Base-by-base conservation (phyloP, 352 stramenopile species). In the Phytophthora boehmeriae region DNA sequence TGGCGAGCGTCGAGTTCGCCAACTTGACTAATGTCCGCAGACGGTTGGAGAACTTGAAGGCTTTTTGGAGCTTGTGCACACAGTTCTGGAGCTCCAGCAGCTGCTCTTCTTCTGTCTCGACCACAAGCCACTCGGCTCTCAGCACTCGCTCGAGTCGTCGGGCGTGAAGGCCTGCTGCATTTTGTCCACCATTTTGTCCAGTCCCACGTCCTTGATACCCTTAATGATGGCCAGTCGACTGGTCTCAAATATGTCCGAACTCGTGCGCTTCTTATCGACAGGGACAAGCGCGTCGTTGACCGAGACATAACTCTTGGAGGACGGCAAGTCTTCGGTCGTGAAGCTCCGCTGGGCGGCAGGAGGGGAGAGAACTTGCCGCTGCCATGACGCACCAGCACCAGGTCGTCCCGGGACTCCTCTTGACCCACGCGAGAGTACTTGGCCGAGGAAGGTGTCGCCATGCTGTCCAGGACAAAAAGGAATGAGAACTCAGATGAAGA, bases 21-120 rank as follows among this genome's bases (percentile, higher is more conserved):
- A 94, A 65, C 46, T 88, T 86, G 28, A 88, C 85, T 4, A 93
- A 70, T 17, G 73, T 78, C 13, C 75, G 75, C 5, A 87, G 75
- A 22, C 72, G 43, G 59, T 93, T 92, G 35, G 80, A 87, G 58
- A 96, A 91, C 63, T 93, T 78, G 61, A 96, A 91, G n/a, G 84
- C 87, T 41, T 89, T 81, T 39, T 92, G 75, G 0, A 96, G 71
- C 23, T 82, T 77, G 25, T 78, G 69, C 34, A 96, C 73, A 20
- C 82, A 73, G 2, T 80, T 59, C 43, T 89, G 81, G 2, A 96
- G 71, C 38, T 78, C 70, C 14, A 66, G 53, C 10, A 96, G 71
- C 60, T 93, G 73, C 50, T 89, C 54, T 25, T 92, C 85, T 58
- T 96, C 87, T 27, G 78, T 90, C 68, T 93, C 83, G 8, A 96